Percentiles rank a stretch among this genome's conserved stretches.
Evolutionary conservation across 2,329 filamentous ascomycete genomes (phyloP).

Genomic region (Sporothrix brasiliensis): DNA sequence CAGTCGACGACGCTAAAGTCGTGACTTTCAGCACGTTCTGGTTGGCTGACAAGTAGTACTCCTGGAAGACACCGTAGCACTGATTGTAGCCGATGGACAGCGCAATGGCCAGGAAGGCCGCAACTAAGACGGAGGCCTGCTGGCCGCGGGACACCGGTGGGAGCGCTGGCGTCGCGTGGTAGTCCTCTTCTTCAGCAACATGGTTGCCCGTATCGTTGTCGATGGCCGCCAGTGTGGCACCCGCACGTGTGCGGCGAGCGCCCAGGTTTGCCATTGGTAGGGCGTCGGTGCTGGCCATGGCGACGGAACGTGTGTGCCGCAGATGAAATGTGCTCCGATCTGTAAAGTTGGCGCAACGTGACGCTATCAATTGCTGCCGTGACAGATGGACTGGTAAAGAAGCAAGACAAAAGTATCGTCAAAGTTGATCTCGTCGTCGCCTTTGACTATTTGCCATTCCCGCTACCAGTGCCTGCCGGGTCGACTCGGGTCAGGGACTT

Average conservation of each 20-base stretch:
- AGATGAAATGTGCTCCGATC: neutral
- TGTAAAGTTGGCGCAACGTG: neutral
- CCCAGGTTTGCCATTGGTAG: slow-evolving; percentile 17
- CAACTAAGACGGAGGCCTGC: slow-evolving; percentile 49
- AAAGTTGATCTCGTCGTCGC: neutral
- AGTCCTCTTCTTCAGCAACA: slow-evolving; percentile 19
- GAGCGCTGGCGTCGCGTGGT: slow-evolving; percentile 34
- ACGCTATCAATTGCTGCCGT: neutral
- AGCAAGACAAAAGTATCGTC: neutral
- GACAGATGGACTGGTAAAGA: neutral
- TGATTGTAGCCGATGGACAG: slow-evolving; percentile 56
- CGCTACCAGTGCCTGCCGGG: slow-evolving; percentile 8
- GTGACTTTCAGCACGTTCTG: slow-evolving; percentile 46
- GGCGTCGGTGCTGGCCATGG: slow-evolving; percentile 21
- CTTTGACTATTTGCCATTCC: neutral
- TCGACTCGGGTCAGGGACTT: slow-evolving; percentile 1
- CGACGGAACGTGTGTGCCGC: too few relatives aligned
- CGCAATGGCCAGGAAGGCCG: slow-evolving; percentile 50
- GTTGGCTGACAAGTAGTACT: slow-evolving; percentile 50
- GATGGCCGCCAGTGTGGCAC: slow-evolving; percentile 8
- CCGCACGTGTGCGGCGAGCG: slow-evolving; percentile 27
- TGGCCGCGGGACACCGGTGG: slow-evolving; percentile 46
- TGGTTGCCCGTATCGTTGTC: neutral
- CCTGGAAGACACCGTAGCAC: slow-evolving; percentile 54
- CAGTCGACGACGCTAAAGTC: neutral